Conservation (phyloP, 352 stramenopile species). For the Phytopythium ostracodes region DNA sequence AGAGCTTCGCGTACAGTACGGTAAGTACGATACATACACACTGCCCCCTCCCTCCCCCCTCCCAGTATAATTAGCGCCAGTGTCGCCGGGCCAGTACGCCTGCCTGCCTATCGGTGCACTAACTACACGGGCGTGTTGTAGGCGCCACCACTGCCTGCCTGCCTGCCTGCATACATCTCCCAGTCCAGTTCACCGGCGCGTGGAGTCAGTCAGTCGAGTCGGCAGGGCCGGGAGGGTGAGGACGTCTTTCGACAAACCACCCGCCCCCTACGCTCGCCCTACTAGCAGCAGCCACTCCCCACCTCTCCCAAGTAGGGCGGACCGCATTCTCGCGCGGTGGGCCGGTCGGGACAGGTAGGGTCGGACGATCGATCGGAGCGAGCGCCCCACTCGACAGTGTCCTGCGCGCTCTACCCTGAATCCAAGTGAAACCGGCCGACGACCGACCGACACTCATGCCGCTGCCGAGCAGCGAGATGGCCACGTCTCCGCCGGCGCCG, state of each 20-base stretch:
- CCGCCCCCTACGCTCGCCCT: no score
- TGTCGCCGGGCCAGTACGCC: background rate
- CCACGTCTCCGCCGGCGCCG: conserved; percentile 24
- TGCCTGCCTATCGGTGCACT: no score
- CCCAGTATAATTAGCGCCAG: conserved; percentile 1
- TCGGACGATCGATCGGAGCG: no score
- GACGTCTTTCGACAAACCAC: background rate
- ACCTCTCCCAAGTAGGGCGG: background rate
- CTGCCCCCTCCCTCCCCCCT: background rate
- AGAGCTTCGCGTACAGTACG: no score
- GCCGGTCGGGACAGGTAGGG: background rate
- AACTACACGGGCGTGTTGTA: no score
- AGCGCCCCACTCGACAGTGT: no score
- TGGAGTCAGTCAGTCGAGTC: conserved; percentile 5
- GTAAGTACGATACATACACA: background rate
- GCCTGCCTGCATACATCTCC: no score
- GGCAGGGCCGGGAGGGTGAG: background rate
- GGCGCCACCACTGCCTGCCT: no score
- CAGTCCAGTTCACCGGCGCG: background rate
- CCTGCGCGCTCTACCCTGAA: background rate
- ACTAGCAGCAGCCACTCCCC: no score
- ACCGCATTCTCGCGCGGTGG: background rate
- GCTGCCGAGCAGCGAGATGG: conserved; percentile 8
- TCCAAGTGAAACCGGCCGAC: background rate
- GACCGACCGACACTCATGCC: background rate